A percentile compares a stretch with the other conserved stretches of the same genome.
These are phyloP conservation scores for Dillenia turbinata DNA, from an alignment of 164 flowering plant genomes.

Conservation along the genomic window DNA sequence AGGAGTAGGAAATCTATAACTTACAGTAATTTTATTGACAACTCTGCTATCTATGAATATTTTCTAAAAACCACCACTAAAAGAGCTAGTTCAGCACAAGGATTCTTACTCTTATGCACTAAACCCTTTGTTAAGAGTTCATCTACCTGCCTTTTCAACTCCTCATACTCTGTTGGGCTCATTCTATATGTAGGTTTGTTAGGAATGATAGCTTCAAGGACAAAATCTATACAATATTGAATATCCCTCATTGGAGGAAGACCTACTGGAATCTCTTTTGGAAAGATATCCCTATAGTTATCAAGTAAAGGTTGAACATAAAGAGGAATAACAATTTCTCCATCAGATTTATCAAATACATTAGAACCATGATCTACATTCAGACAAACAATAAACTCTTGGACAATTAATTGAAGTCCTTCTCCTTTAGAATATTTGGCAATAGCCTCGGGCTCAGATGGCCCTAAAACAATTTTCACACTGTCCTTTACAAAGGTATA, in stretches of 20 bases:
- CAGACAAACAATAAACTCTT: neutral
- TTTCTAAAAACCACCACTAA: too few species aligned
- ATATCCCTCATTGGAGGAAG: slow-evolving; percentile 7
- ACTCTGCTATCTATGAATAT: too few species aligned
- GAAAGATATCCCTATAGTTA: slow-evolving; percentile 2
- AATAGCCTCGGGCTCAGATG: neutral
- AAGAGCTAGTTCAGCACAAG: neutral
- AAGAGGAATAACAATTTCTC: too few species aligned
- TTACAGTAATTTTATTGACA: too few species aligned
- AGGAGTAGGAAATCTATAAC: too few species aligned
- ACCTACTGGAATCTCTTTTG: neutral
- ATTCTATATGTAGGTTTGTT: slow-evolving; percentile 6
- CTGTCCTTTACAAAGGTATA: neutral
- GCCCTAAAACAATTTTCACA: neutral
- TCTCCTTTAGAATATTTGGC: neutral
- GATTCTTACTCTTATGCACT: neutral
- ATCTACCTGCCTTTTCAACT: slow-evolving; percentile 2
- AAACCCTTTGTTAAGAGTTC: slow-evolving; percentile 4
- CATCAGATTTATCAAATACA: too few species aligned
- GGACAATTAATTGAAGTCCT: neutral
- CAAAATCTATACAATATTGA: slow-evolving; percentile 1
- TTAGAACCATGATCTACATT: too few species aligned
- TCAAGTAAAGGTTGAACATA: neutral
- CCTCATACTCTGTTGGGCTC: slow-evolving; percentile 1
- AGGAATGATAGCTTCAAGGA: neutral